Conservation (phyloP, 225 moss, liverwort and hornwort genomes). For the Antitrichia curtipendula region DNA sequence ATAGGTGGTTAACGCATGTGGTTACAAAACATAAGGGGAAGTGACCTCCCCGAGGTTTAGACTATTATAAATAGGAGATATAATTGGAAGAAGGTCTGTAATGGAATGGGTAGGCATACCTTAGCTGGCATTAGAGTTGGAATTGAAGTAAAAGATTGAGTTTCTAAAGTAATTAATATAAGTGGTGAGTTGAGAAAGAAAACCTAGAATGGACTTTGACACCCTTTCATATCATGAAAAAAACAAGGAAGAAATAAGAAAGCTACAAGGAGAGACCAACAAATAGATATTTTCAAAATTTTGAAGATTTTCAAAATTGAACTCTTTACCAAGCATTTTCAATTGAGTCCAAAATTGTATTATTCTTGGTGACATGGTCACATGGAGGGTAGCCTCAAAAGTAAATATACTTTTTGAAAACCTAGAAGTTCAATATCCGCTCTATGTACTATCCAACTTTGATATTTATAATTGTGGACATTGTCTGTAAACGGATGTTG, state of each 20-base stretch:
- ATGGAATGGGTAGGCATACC: not conserved
- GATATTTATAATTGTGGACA: too few relatives aligned
- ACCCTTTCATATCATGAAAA: not conserved
- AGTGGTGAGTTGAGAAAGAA: accelerated
- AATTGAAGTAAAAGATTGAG: not conserved
- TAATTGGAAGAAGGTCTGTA: accelerated
- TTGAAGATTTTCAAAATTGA: not conserved
- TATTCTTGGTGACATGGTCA: not conserved
- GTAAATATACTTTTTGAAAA: not conserved
- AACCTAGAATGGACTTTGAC: not conserved
- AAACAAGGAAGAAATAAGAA: not conserved
- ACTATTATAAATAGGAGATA: not conserved
- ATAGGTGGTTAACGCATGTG: too few relatives aligned
- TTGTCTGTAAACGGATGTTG: accelerated
- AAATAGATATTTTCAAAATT: not conserved
- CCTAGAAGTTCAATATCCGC: not conserved
- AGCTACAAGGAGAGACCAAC: not conserved
- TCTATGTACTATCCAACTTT: not conserved
- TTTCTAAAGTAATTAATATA: too few relatives aligned
- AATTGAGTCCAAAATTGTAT: not conserved
- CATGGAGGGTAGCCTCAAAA: accelerated
- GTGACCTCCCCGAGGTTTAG: too few relatives aligned
- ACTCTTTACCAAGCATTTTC: not conserved
- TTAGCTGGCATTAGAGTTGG: accelerated
- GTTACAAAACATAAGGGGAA: too few relatives aligned